Evolutionary conservation across 2,329 filamentous ascomycete genomes (phyloP).

Genomic region (Escovopsis sp.): DNA sequence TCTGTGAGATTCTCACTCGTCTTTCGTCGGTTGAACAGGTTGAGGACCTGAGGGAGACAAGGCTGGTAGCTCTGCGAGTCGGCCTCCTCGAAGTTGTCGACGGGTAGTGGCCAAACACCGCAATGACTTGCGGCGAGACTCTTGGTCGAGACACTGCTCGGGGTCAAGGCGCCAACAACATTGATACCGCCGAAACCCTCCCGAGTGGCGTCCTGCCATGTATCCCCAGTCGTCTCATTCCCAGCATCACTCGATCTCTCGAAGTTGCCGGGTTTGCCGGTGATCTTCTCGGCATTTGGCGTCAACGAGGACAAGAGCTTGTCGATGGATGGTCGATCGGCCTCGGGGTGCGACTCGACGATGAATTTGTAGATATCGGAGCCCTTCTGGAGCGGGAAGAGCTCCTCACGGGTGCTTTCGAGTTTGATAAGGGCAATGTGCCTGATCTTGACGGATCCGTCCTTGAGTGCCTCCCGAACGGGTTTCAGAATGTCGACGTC

Average conservation of each 20-base stretch:
- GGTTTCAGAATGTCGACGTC: slow-evolving; percentile 17
- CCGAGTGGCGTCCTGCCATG: slow-evolving; percentile 7
- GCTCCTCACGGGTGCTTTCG: slow-evolving; percentile 29
- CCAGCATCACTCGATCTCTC: slow-evolving; percentile 2
- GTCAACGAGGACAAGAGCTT: slow-evolving; percentile 11
- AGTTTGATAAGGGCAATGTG: slow-evolving; percentile 27
- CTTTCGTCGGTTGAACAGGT: slow-evolving; percentile 15
- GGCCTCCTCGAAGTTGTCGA: slow-evolving; percentile 28
- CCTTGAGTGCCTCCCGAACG: slow-evolving; percentile 12
- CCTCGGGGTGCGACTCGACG: slow-evolving; percentile 18
- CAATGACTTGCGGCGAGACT: slow-evolving; percentile 26
- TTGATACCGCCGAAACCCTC: slow-evolving; percentile 21
- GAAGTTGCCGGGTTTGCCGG: slow-evolving; percentile 9
- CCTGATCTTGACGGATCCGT: slow-evolving; percentile 22
- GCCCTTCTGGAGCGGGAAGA: slow-evolving; percentile 28
- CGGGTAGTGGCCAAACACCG: slow-evolving; percentile 25
- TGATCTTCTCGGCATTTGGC: slow-evolving; percentile 11
- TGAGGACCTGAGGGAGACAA: slow-evolving; percentile 25
- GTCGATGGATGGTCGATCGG: slow-evolving; percentile 9
- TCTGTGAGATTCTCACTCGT: slow-evolving; percentile 5
- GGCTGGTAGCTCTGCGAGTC: slow-evolving; percentile 30
- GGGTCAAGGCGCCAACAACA: slow-evolving; percentile 24
- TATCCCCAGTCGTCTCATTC: too few species aligned
- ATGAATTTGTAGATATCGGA: slow-evolving; percentile 22
- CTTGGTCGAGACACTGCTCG: slow-evolving; percentile 28